These are phyloP conservation scores for Carex myosuroides DNA, from an alignment of 176 grass and related monocot species.

Conservation along the genomic window DNA sequence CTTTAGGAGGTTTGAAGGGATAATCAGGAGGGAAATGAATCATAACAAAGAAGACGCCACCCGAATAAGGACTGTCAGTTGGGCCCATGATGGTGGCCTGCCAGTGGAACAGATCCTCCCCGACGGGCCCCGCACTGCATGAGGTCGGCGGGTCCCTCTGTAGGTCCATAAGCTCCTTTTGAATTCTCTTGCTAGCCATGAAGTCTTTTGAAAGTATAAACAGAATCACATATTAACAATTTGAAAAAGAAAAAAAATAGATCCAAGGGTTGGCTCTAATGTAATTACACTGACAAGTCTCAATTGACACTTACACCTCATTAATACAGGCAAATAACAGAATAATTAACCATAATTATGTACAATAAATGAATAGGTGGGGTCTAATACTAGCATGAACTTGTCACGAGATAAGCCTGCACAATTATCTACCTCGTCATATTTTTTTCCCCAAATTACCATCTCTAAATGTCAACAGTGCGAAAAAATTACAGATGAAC, in stretches of 20 bases:
- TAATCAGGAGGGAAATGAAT: slow-evolving; percentile 43
- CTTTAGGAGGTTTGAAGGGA: slow-evolving; percentile 47
- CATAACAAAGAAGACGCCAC: slow-evolving; percentile 25
- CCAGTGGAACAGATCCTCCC: slow-evolving; percentile 44
- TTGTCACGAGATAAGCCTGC: neutral
- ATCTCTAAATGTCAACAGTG: neutral
- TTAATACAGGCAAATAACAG: neutral
- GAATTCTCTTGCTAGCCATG: slow-evolving; percentile 36
- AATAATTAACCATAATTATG: neutral
- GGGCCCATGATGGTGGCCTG: slow-evolving; percentile 41
- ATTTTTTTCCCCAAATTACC: neutral
- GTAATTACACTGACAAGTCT: neutral
- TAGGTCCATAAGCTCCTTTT: slow-evolving; percentile 37
- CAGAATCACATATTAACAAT: neutral
- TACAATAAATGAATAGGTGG: neutral
- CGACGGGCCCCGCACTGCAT: slow-evolving; percentile 31
- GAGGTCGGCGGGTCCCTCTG: slow-evolving; percentile 27
- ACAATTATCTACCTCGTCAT: neutral
- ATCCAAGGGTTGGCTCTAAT: neutral
- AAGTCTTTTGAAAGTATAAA: neutral
- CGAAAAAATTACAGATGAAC: neutral
- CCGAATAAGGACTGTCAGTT: slow-evolving; percentile 30
- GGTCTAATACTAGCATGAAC: neutral
- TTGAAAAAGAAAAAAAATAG: neutral
- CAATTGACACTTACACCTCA: neutral